phyloP scores from a whole-genome alignment of 768 basidiomycete species.

The Suillus subluteus region DNA sequence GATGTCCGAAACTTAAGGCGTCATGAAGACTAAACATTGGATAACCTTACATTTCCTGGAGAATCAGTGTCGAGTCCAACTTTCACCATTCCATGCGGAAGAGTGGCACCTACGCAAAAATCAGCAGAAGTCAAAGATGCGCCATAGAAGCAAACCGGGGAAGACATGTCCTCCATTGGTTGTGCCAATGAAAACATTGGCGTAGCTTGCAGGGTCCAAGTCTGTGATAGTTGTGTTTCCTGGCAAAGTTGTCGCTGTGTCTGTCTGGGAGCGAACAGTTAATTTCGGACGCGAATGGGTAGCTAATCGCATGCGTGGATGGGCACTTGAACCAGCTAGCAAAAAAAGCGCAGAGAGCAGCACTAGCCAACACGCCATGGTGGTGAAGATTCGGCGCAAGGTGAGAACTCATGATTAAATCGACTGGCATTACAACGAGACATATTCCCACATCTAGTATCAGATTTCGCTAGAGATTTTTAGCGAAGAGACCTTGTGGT shows the following conservation, averaged over 20 bases:
- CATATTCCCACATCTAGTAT: not conserved
- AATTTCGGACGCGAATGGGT: constrained; percentile 10
- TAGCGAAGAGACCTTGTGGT: not conserved
- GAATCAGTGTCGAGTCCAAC: constrained; percentile 70
- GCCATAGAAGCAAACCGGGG: constrained; percentile 45
- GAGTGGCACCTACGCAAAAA: constrained; percentile 50
- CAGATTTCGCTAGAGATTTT: not conserved
- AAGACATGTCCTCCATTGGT: constrained; percentile 69
- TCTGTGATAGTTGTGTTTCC: constrained; percentile 7
- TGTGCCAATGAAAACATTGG: constrained; percentile 67
- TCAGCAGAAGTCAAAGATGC: constrained; percentile 7
- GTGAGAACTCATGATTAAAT: not conserved
- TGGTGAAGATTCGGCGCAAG: not conserved
- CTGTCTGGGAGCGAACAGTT: not conserved
- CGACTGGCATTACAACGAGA: not conserved
- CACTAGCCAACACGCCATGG: constrained; percentile 10
- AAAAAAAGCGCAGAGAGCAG: constrained; percentile 6
- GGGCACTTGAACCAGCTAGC: not conserved
- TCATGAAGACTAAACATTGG: not conserved
- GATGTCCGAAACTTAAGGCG: not conserved
- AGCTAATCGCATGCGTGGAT: not conserved
- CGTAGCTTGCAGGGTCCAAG: constrained; percentile 30
- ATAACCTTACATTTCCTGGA: constrained; percentile 52
- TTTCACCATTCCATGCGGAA: constrained; percentile 75
- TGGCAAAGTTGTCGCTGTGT: constrained; percentile 1